Percentiles rank a stretch among this genome's conserved stretches.
Evolutionary conservation across 768 basidiomycete species (phyloP).

Genomic region (Amanita fuliginea): DNA sequence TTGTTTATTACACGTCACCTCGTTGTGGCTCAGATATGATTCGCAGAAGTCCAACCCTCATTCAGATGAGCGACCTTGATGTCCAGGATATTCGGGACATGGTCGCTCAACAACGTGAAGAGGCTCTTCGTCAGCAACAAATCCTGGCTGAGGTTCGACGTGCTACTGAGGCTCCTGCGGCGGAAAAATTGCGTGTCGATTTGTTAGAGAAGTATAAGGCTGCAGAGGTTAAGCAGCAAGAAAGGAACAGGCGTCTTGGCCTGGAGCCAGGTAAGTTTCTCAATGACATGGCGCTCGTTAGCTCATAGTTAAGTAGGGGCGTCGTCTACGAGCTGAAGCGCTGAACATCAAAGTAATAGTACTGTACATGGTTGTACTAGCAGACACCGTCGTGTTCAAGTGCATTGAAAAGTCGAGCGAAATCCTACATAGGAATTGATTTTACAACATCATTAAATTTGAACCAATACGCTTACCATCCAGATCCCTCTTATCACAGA

Average conservation of each 20-base stretch:
- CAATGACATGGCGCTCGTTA: background rate
- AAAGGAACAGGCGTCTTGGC: slow-evolving; percentile 18
- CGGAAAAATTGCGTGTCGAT: slow-evolving; percentile 19
- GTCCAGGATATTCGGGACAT: slow-evolving; percentile 69
- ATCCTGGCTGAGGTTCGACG: slow-evolving; percentile 27
- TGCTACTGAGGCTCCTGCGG: slow-evolving; percentile 11
- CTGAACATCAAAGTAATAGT: background rate
- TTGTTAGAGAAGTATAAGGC: slow-evolving; percentile 21
- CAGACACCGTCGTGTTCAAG: slow-evolving; percentile 10
- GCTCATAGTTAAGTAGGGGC: background rate
- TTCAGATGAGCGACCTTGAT: slow-evolving; percentile 66
- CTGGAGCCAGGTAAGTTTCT: slow-evolving; percentile 12
- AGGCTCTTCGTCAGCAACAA: slow-evolving; percentile 31
- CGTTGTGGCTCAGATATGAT: slow-evolving; percentile 38
- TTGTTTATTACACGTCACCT: slow-evolving; percentile 10
- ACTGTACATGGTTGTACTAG: slow-evolving; percentile 6
- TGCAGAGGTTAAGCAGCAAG: slow-evolving; percentile 14
- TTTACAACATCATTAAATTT: background rate
- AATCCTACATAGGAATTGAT: slow-evolving; percentile 17
- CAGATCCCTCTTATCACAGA: slow-evolving; percentile 67
- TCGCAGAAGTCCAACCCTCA: slow-evolving; percentile 64
- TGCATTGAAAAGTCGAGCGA: slow-evolving; percentile 16
- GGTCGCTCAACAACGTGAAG: slow-evolving; percentile 36
- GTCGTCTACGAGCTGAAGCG: background rate
- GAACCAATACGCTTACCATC: slow-evolving; percentile 47